Evolutionary conservation across 306 rosid species (phyloP).

Genomic region (Vicia faba): DNA sequence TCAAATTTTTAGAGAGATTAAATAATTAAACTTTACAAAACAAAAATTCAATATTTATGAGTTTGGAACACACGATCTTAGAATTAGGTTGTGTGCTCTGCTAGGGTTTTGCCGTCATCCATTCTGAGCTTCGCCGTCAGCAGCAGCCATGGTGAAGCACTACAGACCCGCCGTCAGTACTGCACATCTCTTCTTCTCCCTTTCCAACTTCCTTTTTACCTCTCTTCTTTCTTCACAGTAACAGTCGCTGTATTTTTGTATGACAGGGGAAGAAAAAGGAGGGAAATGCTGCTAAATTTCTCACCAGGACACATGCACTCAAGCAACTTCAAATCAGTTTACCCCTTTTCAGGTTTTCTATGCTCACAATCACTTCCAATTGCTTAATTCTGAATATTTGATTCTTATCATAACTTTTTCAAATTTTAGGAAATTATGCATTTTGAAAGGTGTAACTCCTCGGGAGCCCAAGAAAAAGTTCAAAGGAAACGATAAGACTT

Average conservation of each 20-base stretch:
- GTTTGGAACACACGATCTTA: too few relatives aligned
- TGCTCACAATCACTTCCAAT: neutral
- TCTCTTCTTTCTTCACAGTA: too few relatives aligned
- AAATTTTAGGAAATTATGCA: conserved; percentile 73
- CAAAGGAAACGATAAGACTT: conserved; percentile 88
- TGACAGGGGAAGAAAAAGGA: conserved; percentile 93
- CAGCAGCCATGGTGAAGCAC: conserved; percentile 60
- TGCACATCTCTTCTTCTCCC: too few relatives aligned
- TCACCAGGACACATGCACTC: conserved; percentile 84
- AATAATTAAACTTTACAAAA: too few relatives aligned
- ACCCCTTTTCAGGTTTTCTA: conserved; percentile 74
- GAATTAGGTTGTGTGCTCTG: too few relatives aligned
- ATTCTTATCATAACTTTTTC: conserved; percentile 13
- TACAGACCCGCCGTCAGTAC: conserved; percentile 81
- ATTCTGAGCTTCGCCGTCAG: neutral
- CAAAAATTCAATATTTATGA: too few relatives aligned
- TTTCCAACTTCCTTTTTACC: neutral
- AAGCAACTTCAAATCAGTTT: conserved; percentile 82
- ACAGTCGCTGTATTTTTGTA: neutral
- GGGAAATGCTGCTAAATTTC: conserved; percentile 86
- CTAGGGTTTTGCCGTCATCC: too few relatives aligned
- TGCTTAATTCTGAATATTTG: neutral
- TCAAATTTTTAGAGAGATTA: too few relatives aligned
- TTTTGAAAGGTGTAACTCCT: conserved; percentile 88
- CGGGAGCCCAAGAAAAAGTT: conserved; percentile 96